These are phyloP conservation scores for Cystobasidium onofrii DNA, from an alignment of 768 basidiomycete species.

Conservation along the genomic window DNA sequence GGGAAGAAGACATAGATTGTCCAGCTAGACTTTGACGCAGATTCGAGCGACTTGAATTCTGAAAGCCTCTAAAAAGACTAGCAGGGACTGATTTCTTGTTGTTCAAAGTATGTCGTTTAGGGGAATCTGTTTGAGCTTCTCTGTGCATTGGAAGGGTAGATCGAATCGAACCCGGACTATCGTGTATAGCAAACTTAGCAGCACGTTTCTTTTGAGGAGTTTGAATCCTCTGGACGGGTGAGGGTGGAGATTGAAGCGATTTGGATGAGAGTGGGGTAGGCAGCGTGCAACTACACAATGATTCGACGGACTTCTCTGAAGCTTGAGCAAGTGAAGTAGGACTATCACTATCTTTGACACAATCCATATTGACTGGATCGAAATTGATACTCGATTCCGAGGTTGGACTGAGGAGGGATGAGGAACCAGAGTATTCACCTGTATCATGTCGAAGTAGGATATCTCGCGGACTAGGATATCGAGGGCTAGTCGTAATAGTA, in stretches of 20 bases:
- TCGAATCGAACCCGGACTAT: background rate
- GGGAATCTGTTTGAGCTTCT: background rate
- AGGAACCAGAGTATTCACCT: background rate
- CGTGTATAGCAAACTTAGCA: background rate
- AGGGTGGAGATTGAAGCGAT: background rate
- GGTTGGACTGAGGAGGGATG: background rate
- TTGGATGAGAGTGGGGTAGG: background rate
- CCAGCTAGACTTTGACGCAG: background rate
- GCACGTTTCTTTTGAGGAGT: background rate
- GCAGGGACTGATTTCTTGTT: background rate
- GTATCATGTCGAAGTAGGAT: background rate
- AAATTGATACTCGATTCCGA: background rate
- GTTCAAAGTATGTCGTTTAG: too few relatives aligned
- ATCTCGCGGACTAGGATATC: background rate
- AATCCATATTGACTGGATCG: background rate
- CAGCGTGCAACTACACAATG: background rate
- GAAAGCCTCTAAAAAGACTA: background rate
- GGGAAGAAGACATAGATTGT: background rate
- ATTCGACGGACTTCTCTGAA: background rate
- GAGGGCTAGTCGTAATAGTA: background rate
- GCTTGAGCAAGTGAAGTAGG: background rate
- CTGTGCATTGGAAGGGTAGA: background rate
- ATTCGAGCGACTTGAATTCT: background rate
- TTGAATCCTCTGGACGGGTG: background rate
- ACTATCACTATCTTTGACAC: background rate